phyloP scores from a whole-genome alignment of 2,329 filamentous ascomycete species.

The Microcyclospora pomicola region DNA sequence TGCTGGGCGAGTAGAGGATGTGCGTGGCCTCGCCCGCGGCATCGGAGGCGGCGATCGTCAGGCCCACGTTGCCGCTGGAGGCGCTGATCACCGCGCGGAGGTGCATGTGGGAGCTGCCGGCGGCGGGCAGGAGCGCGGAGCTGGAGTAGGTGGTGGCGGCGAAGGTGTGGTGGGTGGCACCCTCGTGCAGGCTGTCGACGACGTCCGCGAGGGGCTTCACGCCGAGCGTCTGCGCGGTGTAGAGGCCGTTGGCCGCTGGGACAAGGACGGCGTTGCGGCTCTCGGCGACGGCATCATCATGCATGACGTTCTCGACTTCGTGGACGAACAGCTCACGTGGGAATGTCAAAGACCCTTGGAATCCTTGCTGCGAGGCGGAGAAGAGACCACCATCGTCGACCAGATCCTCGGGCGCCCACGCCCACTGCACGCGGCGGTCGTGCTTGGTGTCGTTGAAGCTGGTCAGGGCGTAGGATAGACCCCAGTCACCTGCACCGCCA shows the following conservation, averaged over 20 bases:
- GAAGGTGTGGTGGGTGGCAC: conserved; percentile 12
- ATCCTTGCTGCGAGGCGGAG: conserved; percentile 29
- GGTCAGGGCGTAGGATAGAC: conserved; percentile 31
- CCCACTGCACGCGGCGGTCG: conserved; percentile 34
- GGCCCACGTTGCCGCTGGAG: conserved; percentile 27
- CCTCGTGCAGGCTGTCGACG: conserved; percentile 26
- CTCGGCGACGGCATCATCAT: conserved; percentile 17
- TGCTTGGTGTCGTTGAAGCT: conserved; percentile 37
- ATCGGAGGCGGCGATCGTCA: conserved; percentile 31
- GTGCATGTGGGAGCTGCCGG: conserved; percentile 27
- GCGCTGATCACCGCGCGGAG: conserved; percentile 25
- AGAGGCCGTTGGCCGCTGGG: conserved; percentile 23
- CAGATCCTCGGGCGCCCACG: conserved; percentile 33
- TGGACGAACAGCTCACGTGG: conserved; percentile 35
- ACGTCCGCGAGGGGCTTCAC: conserved; percentile 32
- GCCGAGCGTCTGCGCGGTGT: conserved; percentile 32
- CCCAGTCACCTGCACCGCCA: conserved; percentile 32
- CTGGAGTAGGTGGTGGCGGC: conserved; percentile 14
- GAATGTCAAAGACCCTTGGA: conserved; percentile 30
- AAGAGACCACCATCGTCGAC: conserved; percentile 24
- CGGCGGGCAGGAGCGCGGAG: conserved; percentile 16
- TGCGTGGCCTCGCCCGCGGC: conserved; percentile 31
- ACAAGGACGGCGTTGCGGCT: conserved; percentile 11
- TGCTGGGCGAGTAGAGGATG: conserved; percentile 33
- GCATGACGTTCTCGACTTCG: conserved; percentile 26